Evolutionary conservation across 2,329 filamentous ascomycete genomes (phyloP).

Genomic region (Neonectria coccinea): DNA sequence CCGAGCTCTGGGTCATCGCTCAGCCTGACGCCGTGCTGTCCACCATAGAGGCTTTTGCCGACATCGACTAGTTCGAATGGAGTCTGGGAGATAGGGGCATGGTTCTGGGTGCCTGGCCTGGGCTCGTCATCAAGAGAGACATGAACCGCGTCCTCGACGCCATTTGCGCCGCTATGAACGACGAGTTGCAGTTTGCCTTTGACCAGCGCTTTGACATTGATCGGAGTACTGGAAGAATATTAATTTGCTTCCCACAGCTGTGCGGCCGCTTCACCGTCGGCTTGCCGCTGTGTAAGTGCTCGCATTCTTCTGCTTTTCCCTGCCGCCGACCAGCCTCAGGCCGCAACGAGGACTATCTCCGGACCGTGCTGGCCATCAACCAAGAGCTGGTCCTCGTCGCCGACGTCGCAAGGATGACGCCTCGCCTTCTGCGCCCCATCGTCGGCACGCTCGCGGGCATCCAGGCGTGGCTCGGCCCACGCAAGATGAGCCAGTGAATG

Average conservation of each 20-base stretch:
- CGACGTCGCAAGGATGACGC: conserved; percentile 47
- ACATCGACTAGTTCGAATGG: conserved; percentile 53
- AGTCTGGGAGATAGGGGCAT: conserved; percentile 52
- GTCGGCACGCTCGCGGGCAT: conserved; percentile 46
- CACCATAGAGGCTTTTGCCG: conserved; percentile 51
- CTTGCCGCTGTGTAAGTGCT: conserved; percentile 45
- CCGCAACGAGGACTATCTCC: conserved; percentile 51
- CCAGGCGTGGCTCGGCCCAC: conserved; percentile 31
- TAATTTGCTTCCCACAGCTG: conserved; percentile 46
- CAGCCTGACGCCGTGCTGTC: conserved; percentile 55
- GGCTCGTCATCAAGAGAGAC: conserved; percentile 51
- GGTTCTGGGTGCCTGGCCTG: conserved; percentile 52
- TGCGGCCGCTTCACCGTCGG: conserved; percentile 50
- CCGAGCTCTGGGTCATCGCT: conserved; percentile 52
- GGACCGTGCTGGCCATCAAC: conserved; percentile 45
- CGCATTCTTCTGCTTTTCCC: neutral
- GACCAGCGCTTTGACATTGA: conserved; percentile 52
- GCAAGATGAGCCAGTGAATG: conserved; percentile 45
- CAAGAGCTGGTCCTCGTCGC: conserved; percentile 50
- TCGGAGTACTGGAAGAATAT: conserved; percentile 50
- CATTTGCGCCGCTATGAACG: conserved; percentile 49
- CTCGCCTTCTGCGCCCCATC: conserved; percentile 48
- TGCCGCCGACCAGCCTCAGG: conserved; percentile 34
- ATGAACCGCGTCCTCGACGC: conserved; percentile 51
- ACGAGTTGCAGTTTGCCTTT: conserved; percentile 51